Conservation (phyloP, 106 monocot species). For the Dioscorea dumetorum region DNA sequence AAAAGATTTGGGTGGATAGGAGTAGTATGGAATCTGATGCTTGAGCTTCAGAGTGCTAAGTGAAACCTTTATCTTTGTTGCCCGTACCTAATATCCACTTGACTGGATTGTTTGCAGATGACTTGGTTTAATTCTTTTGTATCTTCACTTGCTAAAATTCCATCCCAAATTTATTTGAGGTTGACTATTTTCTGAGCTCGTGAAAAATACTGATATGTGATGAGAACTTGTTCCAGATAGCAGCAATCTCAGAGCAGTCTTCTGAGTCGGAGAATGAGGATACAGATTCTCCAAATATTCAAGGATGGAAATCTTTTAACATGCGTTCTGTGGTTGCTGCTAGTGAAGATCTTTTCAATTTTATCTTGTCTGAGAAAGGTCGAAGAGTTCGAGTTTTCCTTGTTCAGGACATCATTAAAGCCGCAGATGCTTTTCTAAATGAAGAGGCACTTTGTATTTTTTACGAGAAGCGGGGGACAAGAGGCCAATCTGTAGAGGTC, state of each 20-base stretch:
- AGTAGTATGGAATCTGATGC: no score
- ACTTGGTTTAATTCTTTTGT: no score
- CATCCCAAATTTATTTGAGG: no score
- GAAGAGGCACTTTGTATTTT: conserved; percentile 46
- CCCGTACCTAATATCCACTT: no score
- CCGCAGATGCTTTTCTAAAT: conserved; percentile 54
- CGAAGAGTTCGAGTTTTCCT: conserved; percentile 80
- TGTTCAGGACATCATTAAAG: conserved; percentile 68
- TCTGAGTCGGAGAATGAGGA: conserved; percentile 28
- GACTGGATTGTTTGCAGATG: no score
- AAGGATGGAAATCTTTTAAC: conserved; percentile 80
- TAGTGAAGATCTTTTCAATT: conserved; percentile 79
- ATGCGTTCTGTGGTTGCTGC: conserved; percentile 86
- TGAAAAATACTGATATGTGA: no score
- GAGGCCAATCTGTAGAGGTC: conserved; percentile 26
- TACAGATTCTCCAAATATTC: conserved; percentile 5
- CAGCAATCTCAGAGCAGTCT: conserved; percentile 85
- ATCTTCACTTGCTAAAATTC: no score
- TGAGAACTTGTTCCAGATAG: conserved; percentile 40
- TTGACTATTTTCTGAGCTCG: no score
- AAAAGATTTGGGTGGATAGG: no score
- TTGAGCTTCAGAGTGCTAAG: no score
- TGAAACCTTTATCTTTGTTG: no score
- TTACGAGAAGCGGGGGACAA: conserved; percentile 9
- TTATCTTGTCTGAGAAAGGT: conserved; percentile 84